A percentile compares a stretch with the other conserved stretches of the same genome.
Evolutionary conservation across 1,284 basidiomycete species (phyloP).

Genomic region (Cerioporus squamosus): DNA sequence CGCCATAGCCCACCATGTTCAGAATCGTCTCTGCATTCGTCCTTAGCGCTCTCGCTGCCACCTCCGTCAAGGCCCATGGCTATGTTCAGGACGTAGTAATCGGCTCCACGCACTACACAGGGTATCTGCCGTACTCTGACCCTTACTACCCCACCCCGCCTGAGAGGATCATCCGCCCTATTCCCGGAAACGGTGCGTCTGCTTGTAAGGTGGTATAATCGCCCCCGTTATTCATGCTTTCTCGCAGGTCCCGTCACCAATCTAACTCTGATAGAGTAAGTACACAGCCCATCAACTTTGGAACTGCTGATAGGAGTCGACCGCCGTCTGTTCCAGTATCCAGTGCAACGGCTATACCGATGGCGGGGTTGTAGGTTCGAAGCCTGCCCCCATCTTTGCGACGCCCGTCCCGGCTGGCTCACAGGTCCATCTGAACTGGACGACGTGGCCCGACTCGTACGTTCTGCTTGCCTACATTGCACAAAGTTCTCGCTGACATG

Average conservation of each 20-base stretch:
- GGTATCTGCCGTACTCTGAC: constrained; percentile 43
- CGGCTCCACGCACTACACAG: constrained; percentile 36
- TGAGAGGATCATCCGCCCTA: constrained; percentile 49
- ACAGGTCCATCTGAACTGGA: constrained; percentile 50
- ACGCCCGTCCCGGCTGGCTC: constrained; percentile 47
- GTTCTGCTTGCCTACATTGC: constrained; percentile 6
- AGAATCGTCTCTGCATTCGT: constrained; percentile 2
- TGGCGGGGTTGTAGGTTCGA: constrained; percentile 40
- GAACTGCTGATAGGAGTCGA: not conserved
- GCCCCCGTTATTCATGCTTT: too few relatives aligned
- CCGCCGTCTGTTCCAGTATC: constrained; percentile 28
- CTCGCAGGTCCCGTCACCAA: constrained; percentile 31
- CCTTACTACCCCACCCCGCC: constrained; percentile 43
- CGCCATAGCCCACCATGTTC: constrained; percentile 5
- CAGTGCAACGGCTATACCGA: constrained; percentile 49
- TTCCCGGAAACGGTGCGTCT: constrained; percentile 48
- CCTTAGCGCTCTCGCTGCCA: constrained; percentile 1
- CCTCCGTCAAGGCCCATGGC: constrained; percentile 33
- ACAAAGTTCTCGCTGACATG: not conserved
- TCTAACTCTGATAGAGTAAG: constrained; percentile 35
- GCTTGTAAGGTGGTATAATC: not conserved
- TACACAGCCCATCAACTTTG: not conserved
- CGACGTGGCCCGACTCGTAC: constrained; percentile 52
- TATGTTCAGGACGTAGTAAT: constrained; percentile 41
- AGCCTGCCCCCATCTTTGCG: constrained; percentile 48